Evolutionary conservation across 192 early-diverging fungal species (phyloP).

Genomic region (Backusella tuberculispora): DNA sequence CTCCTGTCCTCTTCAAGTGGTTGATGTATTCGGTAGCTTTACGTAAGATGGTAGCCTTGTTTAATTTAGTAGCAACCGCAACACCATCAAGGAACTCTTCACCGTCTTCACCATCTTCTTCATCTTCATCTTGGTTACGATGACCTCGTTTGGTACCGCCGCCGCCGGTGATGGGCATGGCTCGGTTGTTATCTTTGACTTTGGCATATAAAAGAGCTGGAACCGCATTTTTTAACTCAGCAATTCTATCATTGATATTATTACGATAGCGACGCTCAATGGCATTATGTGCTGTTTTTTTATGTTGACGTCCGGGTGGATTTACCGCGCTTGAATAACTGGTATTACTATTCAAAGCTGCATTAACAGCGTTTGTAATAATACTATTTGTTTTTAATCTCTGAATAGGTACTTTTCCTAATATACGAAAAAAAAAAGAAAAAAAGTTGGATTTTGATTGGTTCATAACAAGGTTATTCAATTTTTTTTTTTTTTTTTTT

Average conservation of each 20-base stretch:
- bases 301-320: constrained; percentile 60
- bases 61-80: constrained; percentile 81
- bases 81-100: constrained; percentile 79
- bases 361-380: constrained; percentile 31
- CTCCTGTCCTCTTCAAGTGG: constrained; percentile 51
- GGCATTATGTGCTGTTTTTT: constrained; percentile 94
- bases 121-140: constrained; percentile 35
- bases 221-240: constrained; percentile 83
- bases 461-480: neutral
- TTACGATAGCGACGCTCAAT: constrained; percentile 94
- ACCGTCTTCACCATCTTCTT: constrained; percentile 60
- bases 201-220: constrained; percentile 75
- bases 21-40: constrained; percentile 93
- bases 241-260: constrained; percentile 96
- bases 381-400: constrained; percentile 45
- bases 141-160: constrained; percentile 29
- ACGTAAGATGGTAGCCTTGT: constrained; percentile 92
- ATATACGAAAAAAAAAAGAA: neutral
- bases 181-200: constrained; percentile 50
- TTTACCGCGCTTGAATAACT: neutral
- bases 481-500: neutral
- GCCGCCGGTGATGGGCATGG: neutral
- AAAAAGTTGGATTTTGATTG: constrained; percentile 21
- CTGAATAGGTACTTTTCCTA: constrained; percentile 52
- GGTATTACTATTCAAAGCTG: constrained; percentile 25